phyloP scores from a whole-genome alignment of 805 yeast genomes.

The Teunomyces gatunensis region DNA sequence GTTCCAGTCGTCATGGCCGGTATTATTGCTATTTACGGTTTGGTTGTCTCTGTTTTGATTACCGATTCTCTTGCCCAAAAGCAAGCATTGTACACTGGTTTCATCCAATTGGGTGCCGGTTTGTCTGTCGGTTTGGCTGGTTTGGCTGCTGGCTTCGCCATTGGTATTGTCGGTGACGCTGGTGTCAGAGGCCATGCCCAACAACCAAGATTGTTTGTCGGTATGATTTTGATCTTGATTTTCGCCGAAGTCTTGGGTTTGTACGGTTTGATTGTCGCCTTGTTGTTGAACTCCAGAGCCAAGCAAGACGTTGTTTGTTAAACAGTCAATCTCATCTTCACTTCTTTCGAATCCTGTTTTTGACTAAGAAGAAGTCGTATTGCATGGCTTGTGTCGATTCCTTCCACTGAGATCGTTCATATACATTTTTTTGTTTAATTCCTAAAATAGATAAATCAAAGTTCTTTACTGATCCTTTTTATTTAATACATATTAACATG shows the following conservation, averaged over 20 bases:
- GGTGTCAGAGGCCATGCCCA: slow-evolving; percentile 99
- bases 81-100: slow-evolving; percentile 94
- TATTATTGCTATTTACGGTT: slow-evolving; percentile 97
- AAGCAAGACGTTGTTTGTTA: slow-evolving; percentile 86
- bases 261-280: slow-evolving; percentile 97
- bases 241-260: slow-evolving; percentile 98
- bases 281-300: slow-evolving; percentile 96
- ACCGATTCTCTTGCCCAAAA: slow-evolving; percentile 84
- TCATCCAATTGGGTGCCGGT: slow-evolving; percentile 98
- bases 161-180: slow-evolving; percentile 99
- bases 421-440: slow-evolving; percentile 4
- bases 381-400: slow-evolving; percentile 3
- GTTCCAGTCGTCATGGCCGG: slow-evolving; percentile 99
- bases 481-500: slow-evolving; percentile 2
- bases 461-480: neutral
- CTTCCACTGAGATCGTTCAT: neutral
- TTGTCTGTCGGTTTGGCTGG: slow-evolving; percentile 96
- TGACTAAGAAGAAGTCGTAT: slow-evolving; percentile 4
- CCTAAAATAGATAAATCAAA: slow-evolving; percentile 3
- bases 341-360: slow-evolving; percentile 5
- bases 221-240: slow-evolving; percentile 97
- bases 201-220: slow-evolving; percentile 97
- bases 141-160: slow-evolving; percentile 97
- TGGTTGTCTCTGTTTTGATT: slow-evolving; percentile 93
- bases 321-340: slow-evolving; percentile 13